Base-by-base conservation (phyloP, 2,329 filamentous ascomycete species). In the Aspergillus japonicus region DNA sequence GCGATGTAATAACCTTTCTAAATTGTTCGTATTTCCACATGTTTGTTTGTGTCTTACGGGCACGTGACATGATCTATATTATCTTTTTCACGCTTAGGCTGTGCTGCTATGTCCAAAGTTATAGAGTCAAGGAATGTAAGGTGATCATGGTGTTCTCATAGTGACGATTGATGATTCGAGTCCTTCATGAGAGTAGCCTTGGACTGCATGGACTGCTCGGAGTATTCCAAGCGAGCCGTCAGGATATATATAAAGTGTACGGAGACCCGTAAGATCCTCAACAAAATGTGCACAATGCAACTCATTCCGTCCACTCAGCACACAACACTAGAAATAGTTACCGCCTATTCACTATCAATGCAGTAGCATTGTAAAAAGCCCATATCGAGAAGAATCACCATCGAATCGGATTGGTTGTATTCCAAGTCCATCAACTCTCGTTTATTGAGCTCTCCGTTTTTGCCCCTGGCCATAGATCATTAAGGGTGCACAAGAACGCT, bases 391-490 rank as follows among this genome's bases (percentile, higher is more conserved):
- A 44, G 6, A 8, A 44, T 44, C 6, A 44, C 14, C 16, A 19
- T 19, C 39, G 6, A n/a, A 44, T n/a, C 3, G 16, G 16, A 44
- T 19, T 35, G 48, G 44, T 47, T 29, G 26, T 55, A 44, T 55
- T n/a, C 47, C 42, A 48, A 48, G 29, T 47, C 33, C 42, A 47
- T 47, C 26, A 42, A 48, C 39, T 44, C 39, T 44, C 16, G 39
- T 44, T 16, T 44, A 31, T 55, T 8, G 11, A 47, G 19, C 42
- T 48, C 42, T 55, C 53, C 42, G 44, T 48, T 42, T 47, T 54
- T 23, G 44, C 42, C 42, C 39, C 53, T 42, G 23, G 53, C 35
- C 42, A 55, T 48, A 31, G 53, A 55, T 55, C 53, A 55, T 55
- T 35, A 55, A 55, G 53, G 53, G 35, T 55, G 53, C 42, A 31